These are phyloP conservation scores for Ophiosphaerella herpotricha DNA, from an alignment of 2,329 filamentous ascomycete species.

Conservation along the genomic window DNA sequence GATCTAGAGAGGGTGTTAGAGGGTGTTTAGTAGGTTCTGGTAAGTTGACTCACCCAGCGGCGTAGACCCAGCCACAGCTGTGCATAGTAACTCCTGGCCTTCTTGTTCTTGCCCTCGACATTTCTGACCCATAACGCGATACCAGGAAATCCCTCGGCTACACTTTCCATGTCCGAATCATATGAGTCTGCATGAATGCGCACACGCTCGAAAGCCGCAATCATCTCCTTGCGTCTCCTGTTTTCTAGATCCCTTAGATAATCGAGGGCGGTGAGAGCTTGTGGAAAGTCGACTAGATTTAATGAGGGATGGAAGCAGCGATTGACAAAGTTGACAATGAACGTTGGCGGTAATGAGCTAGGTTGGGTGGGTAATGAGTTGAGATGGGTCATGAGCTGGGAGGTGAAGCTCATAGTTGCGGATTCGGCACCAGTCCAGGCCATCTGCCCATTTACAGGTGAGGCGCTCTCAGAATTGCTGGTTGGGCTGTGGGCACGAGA, in stretches of 20 bases:
- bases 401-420: constrained; percentile 54
- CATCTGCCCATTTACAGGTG: constrained; percentile 34
- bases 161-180: constrained; percentile 51
- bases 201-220: constrained; percentile 58
- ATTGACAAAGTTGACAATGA: constrained; percentile 66
- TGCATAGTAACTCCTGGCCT: constrained; percentile 55
- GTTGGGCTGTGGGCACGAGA: constrained; percentile 43
- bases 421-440: constrained; percentile 41
- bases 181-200: constrained; percentile 57
- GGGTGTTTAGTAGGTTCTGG: not conserved
- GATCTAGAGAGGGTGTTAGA: constrained; percentile 49
- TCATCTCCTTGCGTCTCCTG: constrained; percentile 62
- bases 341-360: constrained; percentile 64
- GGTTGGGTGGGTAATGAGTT: constrained; percentile 63
- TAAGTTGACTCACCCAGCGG: constrained; percentile 61
- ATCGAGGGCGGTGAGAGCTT: constrained; percentile 67
- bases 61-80: constrained; percentile 65
- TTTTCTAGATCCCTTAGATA: constrained; percentile 68
- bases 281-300: constrained; percentile 65
- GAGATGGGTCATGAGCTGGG: constrained; percentile 60
- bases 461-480: constrained; percentile 43
- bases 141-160: constrained; percentile 58
- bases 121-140: constrained; percentile 61
- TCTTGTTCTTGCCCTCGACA: constrained; percentile 51
- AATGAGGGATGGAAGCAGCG: constrained; percentile 63